These are phyloP conservation scores for Breynia disticha DNA, from an alignment of 441 rosid species.

Conservation along the genomic window DNA sequence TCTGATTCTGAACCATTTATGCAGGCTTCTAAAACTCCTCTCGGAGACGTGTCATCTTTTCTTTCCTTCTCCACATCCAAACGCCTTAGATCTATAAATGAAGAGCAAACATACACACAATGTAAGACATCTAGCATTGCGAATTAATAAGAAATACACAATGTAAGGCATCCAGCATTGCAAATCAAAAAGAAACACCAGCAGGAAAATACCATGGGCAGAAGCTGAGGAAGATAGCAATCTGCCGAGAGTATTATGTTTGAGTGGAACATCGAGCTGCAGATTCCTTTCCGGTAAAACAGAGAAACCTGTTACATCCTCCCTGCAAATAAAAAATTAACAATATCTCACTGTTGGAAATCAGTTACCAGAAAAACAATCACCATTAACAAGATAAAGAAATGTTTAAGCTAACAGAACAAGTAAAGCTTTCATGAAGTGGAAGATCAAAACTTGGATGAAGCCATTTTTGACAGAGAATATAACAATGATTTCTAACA, in stretches of 20 bases:
- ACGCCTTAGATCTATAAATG: slow-evolving; percentile 39
- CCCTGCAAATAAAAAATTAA: slow-evolving; percentile 21
- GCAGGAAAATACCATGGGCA: slow-evolving; percentile 36
- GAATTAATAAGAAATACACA: slow-evolving; percentile 2
- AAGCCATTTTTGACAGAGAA: neutral
- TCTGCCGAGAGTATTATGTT: slow-evolving; percentile 23
- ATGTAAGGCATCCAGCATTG: neutral
- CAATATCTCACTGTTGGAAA: neutral
- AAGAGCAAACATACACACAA: neutral
- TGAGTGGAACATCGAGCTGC: slow-evolving; percentile 14
- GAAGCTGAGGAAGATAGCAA: slow-evolving; percentile 40
- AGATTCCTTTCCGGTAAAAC: slow-evolving; percentile 16
- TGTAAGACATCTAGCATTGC: neutral
- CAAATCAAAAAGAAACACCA: neutral
- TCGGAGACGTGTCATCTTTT: slow-evolving; percentile 43
- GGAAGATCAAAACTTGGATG: neutral
- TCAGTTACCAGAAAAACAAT: no score
- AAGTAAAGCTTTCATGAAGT: no score
- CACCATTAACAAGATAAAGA: no score
- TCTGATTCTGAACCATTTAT: slow-evolving; percentile 21
- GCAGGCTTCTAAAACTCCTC: slow-evolving; percentile 62
- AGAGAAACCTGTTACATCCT: slow-evolving; percentile 23
- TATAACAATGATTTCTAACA: neutral
- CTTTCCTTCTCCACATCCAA: slow-evolving; percentile 36
- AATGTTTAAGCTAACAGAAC: no score